Conservation (phyloP, 139 green algal species). For the Pseudopediastrum boryanum region DNA sequence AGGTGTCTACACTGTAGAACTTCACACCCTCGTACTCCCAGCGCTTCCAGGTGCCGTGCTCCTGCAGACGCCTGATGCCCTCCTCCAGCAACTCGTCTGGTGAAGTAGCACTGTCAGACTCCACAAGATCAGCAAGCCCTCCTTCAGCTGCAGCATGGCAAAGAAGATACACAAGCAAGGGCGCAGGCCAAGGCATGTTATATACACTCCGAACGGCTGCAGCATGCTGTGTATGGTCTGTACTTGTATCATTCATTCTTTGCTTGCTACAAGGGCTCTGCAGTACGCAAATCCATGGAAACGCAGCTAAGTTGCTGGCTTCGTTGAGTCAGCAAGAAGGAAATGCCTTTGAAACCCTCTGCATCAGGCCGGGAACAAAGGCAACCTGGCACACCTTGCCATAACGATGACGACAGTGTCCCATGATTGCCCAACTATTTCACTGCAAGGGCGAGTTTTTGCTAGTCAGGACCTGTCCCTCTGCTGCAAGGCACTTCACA, state of each 20-base stretch:
- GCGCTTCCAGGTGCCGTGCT: conserved; percentile 63
- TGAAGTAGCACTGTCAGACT: conserved; percentile 37
- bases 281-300: too few relatives aligned
- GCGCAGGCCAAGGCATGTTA: background rate
- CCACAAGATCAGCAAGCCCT: conserved; percentile 29
- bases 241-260: background rate
- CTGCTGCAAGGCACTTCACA: too few relatives aligned
- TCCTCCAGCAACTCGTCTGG: conserved; percentile 71
- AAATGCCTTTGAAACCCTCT: too few relatives aligned
- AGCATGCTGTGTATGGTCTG: background rate
- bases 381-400: too few relatives aligned
- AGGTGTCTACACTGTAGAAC: conserved; percentile 65
- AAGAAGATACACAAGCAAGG: background rate
- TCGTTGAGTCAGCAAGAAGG: too few relatives aligned
- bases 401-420: too few relatives aligned
- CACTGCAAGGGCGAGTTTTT: too few relatives aligned
- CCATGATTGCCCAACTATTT: too few relatives aligned
- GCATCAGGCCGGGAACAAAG: too few relatives aligned
- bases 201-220: background rate
- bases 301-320: too few relatives aligned
- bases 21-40: conserved; percentile 45
- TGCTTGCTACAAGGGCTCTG: too few relatives aligned
- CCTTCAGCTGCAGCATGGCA: background rate
- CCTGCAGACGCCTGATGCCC: conserved; percentile 56
- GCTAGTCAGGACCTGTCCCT: too few relatives aligned